phyloP scores from a whole-genome alignment of 2,329 filamentous ascomycete genomes.

The Microdochium paspali region DNA sequence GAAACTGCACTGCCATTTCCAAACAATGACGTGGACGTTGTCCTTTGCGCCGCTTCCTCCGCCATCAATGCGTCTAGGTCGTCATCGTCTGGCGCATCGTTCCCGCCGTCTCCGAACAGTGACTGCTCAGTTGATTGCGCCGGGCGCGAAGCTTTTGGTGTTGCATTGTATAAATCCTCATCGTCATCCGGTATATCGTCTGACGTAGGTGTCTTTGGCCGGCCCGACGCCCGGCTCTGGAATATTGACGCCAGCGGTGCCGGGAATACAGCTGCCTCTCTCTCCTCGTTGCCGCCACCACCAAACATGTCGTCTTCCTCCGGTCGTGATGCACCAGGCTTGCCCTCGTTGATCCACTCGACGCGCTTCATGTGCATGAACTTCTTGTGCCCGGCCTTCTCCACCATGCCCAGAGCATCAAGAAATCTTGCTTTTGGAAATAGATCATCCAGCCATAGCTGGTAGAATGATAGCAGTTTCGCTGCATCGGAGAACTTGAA shows the following conservation, averaged over 20 bases:
- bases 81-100: conserved; percentile 27
- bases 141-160: conserved; percentile 24
- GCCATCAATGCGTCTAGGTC: conserved; percentile 40
- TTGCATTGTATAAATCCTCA: conserved; percentile 46
- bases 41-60: conserved; percentile 24
- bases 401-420: conserved; percentile 81
- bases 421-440: conserved; percentile 92
- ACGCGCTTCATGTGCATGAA: conserved; percentile 63
- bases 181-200: conserved; percentile 31
- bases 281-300: conserved; percentile 12
- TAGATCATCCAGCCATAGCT: conserved; percentile 92
- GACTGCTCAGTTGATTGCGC: conserved; percentile 10
- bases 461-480: conserved; percentile 79
- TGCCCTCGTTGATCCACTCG: conserved; percentile 76
- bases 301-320: conserved; percentile 19
- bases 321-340: conserved; percentile 31
- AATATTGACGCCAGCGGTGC: conserved; percentile 28
- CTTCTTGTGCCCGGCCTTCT: conserved; percentile 85
- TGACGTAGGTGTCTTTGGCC: conserved; percentile 20
- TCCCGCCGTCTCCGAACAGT: conserved; percentile 8
- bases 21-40: background rate
- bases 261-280: conserved; percentile 18
- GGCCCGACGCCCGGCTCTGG: conserved; percentile 16
- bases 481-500: conserved; percentile 75
- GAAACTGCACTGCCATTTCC: conserved; percentile 1